Evolutionary conservation across 257 asterid species (phyloP).

Genomic region (Gardenia jasminoides): DNA sequence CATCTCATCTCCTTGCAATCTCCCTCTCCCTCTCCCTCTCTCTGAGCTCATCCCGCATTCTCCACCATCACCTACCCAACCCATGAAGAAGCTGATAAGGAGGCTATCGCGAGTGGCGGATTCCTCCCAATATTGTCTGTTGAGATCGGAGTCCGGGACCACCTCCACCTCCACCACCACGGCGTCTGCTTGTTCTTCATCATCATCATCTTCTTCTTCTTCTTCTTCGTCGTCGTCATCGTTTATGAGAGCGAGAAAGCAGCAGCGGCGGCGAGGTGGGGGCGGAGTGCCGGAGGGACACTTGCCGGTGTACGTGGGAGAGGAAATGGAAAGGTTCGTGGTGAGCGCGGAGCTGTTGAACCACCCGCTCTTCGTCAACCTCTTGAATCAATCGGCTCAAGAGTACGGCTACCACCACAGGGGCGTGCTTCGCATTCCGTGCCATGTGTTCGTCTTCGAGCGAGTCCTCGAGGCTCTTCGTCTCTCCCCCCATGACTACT

Average conservation of each 20-base stretch:
- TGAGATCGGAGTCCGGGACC: slow-evolving; percentile 36
- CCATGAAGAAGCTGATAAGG: slow-evolving; percentile 71
- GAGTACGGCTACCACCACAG: slow-evolving; percentile 85
- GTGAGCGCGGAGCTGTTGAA: slow-evolving; percentile 78
- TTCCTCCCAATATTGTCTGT: slow-evolving; percentile 56
- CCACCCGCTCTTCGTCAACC: slow-evolving; percentile 70
- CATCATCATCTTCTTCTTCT: slow-evolving; percentile 28
- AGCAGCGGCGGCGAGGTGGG: slow-evolving; percentile 14
- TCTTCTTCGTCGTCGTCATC: slow-evolving; percentile 26
- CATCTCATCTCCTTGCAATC: neutral
- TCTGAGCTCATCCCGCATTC: neutral
- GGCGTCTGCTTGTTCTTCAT: slow-evolving; percentile 1
- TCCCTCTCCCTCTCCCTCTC: slow-evolving; percentile 7
- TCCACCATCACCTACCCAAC: too few relatives aligned
- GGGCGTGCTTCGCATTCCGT: slow-evolving; percentile 84
- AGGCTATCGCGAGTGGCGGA: slow-evolving; percentile 66
- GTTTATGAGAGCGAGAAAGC: slow-evolving; percentile 23
- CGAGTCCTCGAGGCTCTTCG: slow-evolving; percentile 78
- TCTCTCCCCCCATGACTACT: slow-evolving; percentile 4
- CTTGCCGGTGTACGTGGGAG: slow-evolving; percentile 91
- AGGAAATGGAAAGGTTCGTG: slow-evolving; percentile 84
- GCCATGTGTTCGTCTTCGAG: slow-evolving; percentile 73
- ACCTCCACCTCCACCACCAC: too few relatives aligned
- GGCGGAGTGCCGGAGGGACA: slow-evolving; percentile 71
- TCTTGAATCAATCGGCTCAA: slow-evolving; percentile 67